Base-by-base conservation (phyloP, 1,284 basidiomycete species). In the Rhodotorula sp. region DNA sequence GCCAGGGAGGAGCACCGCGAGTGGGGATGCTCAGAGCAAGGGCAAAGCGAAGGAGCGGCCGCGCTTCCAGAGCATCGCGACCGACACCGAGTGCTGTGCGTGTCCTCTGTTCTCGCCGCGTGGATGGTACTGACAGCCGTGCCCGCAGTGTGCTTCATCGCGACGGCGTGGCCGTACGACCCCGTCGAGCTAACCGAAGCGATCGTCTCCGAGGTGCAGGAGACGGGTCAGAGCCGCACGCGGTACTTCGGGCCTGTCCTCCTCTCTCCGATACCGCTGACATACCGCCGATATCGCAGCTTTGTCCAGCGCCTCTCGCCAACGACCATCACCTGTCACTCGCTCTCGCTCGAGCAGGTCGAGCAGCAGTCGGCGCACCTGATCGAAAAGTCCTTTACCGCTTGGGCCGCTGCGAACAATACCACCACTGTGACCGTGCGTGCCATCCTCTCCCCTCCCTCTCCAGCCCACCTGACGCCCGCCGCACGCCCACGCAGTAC, bases 41-140 rank as follows among this genome's bases (percentile, higher is more conserved):
- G 64, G 61, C 39, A 70, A 70, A 54, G 39, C n/a, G 21, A 71
- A 73, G 60, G 62, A 63, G 36, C 61, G 56, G 3, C 70, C 67
- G 19, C 27, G 70, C 48, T 76, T 76, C 64, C 67, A 70, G 63
- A 74, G 70, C 60, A 51, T 71, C 54, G 59, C 70, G 58, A 76
- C 74, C 21, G 66, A 62, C 25, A 76, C 74, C 10, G 74, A 76
- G 51, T 76, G 74, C 58, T 54, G 74, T 73, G 41, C 58, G 74
- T 63, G 19, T 3, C 27, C 3, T 22, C 41, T 34, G 12, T 25
- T n/a, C 48, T 34, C 3, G n/a, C 36, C 25, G 8, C 36, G 22
- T 29, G 25, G 15, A 21, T n/a, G 34, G 25, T 1, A 27, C 39
- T 58, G 37, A 64, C 53, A 15, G 4, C 6, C 10, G 2, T 10